phyloP scores from a whole-genome alignment of 805 yeast species.

The Candida gorgasii region DNA sequence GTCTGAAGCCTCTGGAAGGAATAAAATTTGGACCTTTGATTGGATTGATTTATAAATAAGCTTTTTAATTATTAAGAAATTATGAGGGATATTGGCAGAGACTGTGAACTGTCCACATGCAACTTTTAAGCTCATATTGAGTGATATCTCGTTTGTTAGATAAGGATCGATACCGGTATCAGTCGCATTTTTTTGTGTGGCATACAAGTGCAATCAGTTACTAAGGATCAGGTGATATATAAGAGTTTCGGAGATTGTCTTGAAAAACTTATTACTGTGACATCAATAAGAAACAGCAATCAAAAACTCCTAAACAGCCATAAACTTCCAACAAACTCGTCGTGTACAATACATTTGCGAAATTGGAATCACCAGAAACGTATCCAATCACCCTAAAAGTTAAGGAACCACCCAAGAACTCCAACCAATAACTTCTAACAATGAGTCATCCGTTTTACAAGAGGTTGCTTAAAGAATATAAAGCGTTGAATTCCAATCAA shows the following conservation, averaged over 20 bases:
- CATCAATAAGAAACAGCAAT: no score
- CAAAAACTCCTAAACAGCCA: no score
- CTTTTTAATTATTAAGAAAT: conserved; percentile 57
- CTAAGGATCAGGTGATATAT: no score
- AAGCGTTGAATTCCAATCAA: conserved; percentile 13
- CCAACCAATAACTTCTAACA: neutral
- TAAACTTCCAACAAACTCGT: no score
- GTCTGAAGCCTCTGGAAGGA: conserved; percentile 93
- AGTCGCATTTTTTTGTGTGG: conserved; percentile 7
- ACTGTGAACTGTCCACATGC: conserved; percentile 76
- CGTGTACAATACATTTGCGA: no score
- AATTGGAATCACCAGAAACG: no score
- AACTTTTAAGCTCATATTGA: conserved; percentile 9
- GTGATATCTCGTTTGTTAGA: neutral
- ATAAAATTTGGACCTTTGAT: conserved; percentile 63
- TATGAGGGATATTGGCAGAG: conserved; percentile 57
- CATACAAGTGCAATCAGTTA: no score
- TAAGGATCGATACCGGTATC: conserved; percentile 3
- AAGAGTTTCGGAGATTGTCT: no score
- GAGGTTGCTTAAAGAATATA: conserved; percentile 31
- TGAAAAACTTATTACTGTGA: no score
- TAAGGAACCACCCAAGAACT: no score
- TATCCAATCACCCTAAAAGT: neutral
- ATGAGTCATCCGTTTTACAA: conserved; percentile 29
- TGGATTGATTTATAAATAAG: conserved; percentile 66